These are phyloP conservation scores for Aspergillus hancockii DNA, from an alignment of 495 filamentous ascomycete genomes.

Conservation along the genomic window DNA sequence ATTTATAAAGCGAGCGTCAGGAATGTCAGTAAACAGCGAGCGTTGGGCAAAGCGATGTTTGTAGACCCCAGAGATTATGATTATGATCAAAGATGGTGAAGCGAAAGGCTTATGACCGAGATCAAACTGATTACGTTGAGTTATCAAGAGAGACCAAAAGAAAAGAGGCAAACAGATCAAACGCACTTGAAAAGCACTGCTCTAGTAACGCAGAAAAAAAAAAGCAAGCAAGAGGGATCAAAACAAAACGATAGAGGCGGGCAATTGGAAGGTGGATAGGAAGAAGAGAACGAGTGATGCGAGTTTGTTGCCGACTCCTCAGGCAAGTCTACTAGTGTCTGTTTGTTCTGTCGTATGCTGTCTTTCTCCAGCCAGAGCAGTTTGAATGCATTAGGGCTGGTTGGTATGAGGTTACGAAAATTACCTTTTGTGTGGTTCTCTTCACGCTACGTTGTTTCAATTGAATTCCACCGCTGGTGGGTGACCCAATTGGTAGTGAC, in stretches of 20 bases:
- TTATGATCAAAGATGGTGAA: background rate
- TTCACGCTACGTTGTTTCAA: background rate
- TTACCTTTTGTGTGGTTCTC: background rate
- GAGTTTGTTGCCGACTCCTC: background rate
- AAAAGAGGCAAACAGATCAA: background rate
- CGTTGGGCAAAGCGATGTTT: background rate
- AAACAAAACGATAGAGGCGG: background rate
- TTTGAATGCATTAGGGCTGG: constrained; percentile 1
- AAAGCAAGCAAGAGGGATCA: constrained; percentile 1
- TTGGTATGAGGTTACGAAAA: constrained; percentile 3
- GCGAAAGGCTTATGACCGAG: background rate
- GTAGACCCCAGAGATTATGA: background rate
- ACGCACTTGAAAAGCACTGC: constrained; percentile 1
- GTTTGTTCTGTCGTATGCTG: background rate
- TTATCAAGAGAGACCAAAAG: background rate
- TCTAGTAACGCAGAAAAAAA: background rate
- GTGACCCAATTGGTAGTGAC: background rate
- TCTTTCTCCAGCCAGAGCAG: no score
- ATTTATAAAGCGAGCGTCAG: constrained; percentile 4
- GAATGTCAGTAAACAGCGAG: constrained; percentile 3
- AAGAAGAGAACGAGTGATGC: constrained; percentile 4
- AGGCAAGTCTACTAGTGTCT: background rate
- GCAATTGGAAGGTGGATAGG: constrained; percentile 1
- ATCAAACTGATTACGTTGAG: background rate
- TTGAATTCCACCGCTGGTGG: background rate